phyloP scores from a whole-genome alignment of 2,329 filamentous ascomycete genomes.

The Ophioceras dolichostomum region DNA sequence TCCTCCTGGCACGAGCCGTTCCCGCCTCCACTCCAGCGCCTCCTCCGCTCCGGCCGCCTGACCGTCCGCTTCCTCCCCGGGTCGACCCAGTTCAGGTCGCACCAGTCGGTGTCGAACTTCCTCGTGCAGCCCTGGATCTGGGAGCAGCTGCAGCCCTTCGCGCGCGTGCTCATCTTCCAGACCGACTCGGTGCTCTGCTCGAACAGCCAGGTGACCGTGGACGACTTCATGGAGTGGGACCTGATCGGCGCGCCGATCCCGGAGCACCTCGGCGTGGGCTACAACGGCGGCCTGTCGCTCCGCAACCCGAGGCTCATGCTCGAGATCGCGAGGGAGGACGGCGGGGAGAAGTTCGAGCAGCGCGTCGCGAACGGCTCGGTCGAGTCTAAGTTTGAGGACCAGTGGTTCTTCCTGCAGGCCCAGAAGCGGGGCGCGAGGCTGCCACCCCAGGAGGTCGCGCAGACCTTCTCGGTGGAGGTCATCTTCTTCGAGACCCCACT shows the following conservation, averaged over 20 bases:
- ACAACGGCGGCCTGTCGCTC: conserved; percentile 24
- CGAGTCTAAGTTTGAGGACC: conserved; percentile 21
- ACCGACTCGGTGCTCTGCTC: conserved; percentile 24
- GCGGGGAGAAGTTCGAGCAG: conserved; percentile 8
- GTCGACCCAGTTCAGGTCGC: conserved; percentile 18
- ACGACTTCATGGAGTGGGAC: conserved; percentile 23
- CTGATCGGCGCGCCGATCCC: conserved; percentile 20
- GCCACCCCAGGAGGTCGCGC: conserved; percentile 7
- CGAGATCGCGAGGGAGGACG: conserved; percentile 27
- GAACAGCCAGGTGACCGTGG: conserved; percentile 13
- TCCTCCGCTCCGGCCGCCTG: conserved; percentile 19
- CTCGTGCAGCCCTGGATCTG: conserved; percentile 22
- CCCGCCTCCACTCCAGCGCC: conserved; percentile 22
- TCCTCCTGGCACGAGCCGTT: conserved; percentile 10
- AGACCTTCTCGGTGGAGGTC: conserved; percentile 11
- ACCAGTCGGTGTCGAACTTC: conserved; percentile 22
- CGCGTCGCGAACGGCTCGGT: conserved; percentile 14
- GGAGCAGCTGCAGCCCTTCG: conserved; percentile 19
- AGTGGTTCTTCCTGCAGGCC: conserved; percentile 13
- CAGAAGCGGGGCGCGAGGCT: conserved; percentile 7
- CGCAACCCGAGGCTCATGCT: conserved; percentile 20
- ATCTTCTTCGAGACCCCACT: conserved; percentile 9
- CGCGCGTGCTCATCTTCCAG: conserved; percentile 24
- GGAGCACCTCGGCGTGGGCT: conserved; percentile 9
- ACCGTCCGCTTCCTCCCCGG: conserved; percentile 24